phyloP scores from a whole-genome alignment of 2,329 filamentous ascomycete genomes.

The Fusarium sp. region DNA sequence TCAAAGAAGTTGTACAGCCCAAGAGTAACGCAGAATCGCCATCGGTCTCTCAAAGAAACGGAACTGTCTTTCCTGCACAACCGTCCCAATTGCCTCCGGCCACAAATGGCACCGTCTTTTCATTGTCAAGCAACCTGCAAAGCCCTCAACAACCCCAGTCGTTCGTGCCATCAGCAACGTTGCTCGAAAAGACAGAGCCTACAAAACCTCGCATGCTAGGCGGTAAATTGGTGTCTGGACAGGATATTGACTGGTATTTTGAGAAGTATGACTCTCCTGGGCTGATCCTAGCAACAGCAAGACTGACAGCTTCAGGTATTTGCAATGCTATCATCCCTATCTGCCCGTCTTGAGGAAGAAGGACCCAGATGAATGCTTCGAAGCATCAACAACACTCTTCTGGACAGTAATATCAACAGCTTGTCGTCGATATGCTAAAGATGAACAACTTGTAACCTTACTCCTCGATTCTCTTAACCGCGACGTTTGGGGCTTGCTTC shows the following conservation, averaged over 20 bases:
- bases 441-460: constrained; percentile 53
- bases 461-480: constrained; percentile 57
- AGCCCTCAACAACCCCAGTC: constrained; percentile 1
- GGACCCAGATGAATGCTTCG: constrained; percentile 62
- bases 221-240: constrained; percentile 58
- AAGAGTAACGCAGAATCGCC: constrained; percentile 33
- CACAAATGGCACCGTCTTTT: constrained; percentile 1
- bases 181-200: constrained; percentile 39
- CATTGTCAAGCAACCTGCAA: constrained; percentile 12
- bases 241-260: constrained; percentile 66
- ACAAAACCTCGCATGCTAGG: constrained; percentile 56
- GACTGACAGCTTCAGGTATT: constrained; percentile 51
- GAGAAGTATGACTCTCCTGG: constrained; percentile 51
- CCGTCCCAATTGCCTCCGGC: constrained; percentile 16
- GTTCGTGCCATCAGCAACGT: not conserved
- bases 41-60: constrained; percentile 42
- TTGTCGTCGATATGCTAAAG: constrained; percentile 59
- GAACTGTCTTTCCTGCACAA: constrained; percentile 34
- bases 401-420: constrained; percentile 64
- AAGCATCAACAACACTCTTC: constrained; percentile 59
- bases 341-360: constrained; percentile 60
- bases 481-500: constrained; percentile 57
- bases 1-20: constrained; percentile 60
- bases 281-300: not conserved
- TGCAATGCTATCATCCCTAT: constrained; percentile 62